Base-by-base conservation (phyloP, 1,139 yeast genomes). In the Oligophagozyma castellii region DNA sequence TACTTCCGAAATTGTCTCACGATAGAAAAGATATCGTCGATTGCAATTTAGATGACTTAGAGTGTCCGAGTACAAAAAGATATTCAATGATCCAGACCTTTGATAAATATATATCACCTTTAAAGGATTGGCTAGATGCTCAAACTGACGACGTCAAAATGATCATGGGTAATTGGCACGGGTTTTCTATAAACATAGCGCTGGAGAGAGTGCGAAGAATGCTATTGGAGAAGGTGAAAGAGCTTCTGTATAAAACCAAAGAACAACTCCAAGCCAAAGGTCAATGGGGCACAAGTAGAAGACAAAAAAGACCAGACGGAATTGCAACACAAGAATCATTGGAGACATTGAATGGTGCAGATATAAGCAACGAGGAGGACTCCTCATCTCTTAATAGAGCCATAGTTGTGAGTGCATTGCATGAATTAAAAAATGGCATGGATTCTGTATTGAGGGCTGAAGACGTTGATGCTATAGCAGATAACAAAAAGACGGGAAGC, bases 211-310 rank as follows among this genome's bases (percentile, higher is more conserved):
- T 38, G 3, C 33, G 29, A 19, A 33, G 44, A 25, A 38, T 35
- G 2, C 35, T 44, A n/a, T 25, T 44, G 10, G 32, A 33, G 5
- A 42, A 42, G 22, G 43, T 44, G 4, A 21, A 42, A 3, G 42
- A 42, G 16, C 36, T 31, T 22, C 37, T 44, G 29, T 35, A 32
- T 10, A 28, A 25, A 15, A 35, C 36, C 3, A 46, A 44, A 25
- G 26, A 29, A 4, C 12, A 34, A 7, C 7, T 18, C 7, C n/a
- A n/a, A 3, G 40, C 42, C 42, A 29, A 32, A 20, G 12, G 29
- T 6, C 39, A 37, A 18, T 18, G 20, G 20, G 8, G 7, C 10
- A 18, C 7, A 18, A 18, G 10, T 18, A 18, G 20, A 18, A 18
- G 25, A 12, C 32, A 27, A 13, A 29, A 23, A 5, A 26, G n/a